phyloP scores from a whole-genome alignment of 805 yeast species.

The Kuraishia cidri region DNA sequence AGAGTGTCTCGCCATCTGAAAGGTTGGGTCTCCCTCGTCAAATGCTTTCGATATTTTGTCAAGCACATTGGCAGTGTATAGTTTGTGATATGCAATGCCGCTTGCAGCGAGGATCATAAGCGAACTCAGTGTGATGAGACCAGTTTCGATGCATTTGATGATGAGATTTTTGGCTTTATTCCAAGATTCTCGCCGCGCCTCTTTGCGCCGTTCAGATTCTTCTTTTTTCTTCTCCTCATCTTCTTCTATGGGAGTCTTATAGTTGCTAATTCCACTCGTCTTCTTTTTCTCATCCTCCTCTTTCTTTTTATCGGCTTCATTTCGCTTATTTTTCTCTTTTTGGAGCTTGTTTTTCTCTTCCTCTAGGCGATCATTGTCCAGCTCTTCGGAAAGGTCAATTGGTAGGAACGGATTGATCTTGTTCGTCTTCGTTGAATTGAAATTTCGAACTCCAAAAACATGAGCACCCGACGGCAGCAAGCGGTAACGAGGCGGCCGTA shows the following conservation, averaged over 20 bases:
- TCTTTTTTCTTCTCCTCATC: slow-evolving; percentile 1
- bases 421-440: slow-evolving; percentile 4
- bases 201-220: too few species aligned
- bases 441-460: too few species aligned
- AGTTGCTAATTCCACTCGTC: too few species aligned
- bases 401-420: slow-evolving; percentile 29
- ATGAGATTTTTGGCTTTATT: slow-evolving; percentile 8
- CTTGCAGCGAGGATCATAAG: slow-evolving; percentile 61
- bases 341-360: slow-evolving; percentile 1
- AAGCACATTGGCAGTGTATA: slow-evolving; percentile 50
- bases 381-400: slow-evolving; percentile 28
- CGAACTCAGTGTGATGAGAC: slow-evolving; percentile 64
- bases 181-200: slow-evolving; percentile 6
- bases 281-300: too few species aligned
- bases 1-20: slow-evolving; percentile 47
- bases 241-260: slow-evolving; percentile 6
- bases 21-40: slow-evolving; percentile 57
- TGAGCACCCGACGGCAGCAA: too few species aligned
- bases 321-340: slow-evolving; percentile 16
- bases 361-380: slow-evolving; percentile 37
- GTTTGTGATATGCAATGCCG: slow-evolving; percentile 61
- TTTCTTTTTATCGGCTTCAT: too few species aligned
- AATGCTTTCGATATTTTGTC: slow-evolving; percentile 61
- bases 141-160: slow-evolving; percentile 52
- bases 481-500: too few species aligned